Evolutionary conservation across 2,329 filamentous ascomycete genomes (phyloP).

Genomic region (Alternaria brassicicola): DNA sequence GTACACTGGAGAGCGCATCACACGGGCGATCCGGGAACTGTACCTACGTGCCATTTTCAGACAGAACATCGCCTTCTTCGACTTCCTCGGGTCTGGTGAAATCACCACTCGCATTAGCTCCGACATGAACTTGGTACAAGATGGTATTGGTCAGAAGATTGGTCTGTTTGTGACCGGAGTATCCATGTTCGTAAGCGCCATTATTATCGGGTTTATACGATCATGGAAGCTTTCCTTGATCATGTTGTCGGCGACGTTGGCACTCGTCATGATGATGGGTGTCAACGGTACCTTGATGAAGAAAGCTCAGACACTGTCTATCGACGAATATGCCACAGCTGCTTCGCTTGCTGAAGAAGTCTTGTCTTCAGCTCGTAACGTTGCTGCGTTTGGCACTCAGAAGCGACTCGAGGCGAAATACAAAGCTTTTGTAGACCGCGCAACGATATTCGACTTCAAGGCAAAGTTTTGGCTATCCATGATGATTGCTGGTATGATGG

Average conservation of each 20-base stretch:
- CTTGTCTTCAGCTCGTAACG: constrained; percentile 89
- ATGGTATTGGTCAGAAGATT: constrained; percentile 68
- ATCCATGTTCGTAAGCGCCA: constrained; percentile 76
- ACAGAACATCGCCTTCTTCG: constrained; percentile 57
- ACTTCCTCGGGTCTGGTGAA: constrained; percentile 92
- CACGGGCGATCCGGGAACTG: constrained; percentile 52
- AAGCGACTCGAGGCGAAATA: constrained; percentile 89
- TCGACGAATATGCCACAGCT: constrained; percentile 81
- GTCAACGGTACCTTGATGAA: constrained; percentile 75
- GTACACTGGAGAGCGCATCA: constrained; percentile 60
- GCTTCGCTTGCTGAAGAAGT: constrained; percentile 94
- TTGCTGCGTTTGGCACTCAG: constrained; percentile 91
- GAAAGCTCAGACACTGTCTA: constrained; percentile 73
- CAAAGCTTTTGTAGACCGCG: constrained; percentile 72
- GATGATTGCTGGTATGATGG: constrained; percentile 86
- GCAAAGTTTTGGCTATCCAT: constrained; percentile 73
- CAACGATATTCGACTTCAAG: constrained; percentile 77
- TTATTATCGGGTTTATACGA: constrained; percentile 88
- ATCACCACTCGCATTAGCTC: constrained; percentile 95
- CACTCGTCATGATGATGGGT: constrained; percentile 79
- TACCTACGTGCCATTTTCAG: constrained; percentile 69
- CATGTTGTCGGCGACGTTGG: constrained; percentile 77
- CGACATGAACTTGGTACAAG: constrained; percentile 92
- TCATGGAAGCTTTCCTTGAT: constrained; percentile 95
- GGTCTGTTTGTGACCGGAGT: constrained; percentile 43